Base-by-base conservation (phyloP, 2,329 filamentous ascomycete genomes). In the Arthrobotrys entomopaga region DNA sequence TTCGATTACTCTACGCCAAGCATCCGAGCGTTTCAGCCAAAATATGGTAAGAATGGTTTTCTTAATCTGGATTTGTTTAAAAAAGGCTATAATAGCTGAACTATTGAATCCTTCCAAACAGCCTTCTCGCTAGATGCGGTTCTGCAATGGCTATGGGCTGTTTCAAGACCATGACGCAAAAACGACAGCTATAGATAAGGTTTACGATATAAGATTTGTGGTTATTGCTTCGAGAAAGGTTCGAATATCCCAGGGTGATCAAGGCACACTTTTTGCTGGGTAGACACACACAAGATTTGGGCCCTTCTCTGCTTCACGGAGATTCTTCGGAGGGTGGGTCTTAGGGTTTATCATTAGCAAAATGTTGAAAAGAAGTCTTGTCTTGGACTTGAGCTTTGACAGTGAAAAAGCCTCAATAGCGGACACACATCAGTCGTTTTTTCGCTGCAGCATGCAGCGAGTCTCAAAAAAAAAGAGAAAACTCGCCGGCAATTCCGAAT, bases 41-140 rank as follows among this genome's bases (percentile, higher is more conserved):
- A 48, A 1, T 3, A 22, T 48, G 11, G 38, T 16, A 3, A 38
- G 15, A 57, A 24, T 19, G 42, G 42, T 16, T 10, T 48, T 40
- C 43, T 73, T 73, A 66, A 64, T 67, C 15, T 58, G 56, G 63
- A 64, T 74, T 63, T 64, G 38, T 34, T 73, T 67, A 58, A 67
- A 56, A 34, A 19, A 26, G 40, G 29, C 26, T 63, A 74, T 40
- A 50, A 46, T 63, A 56, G 63, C 34, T 38, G 34, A 34, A 59
- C 10, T 52, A 59, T 56, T 49, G 63, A 61, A 58, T 57, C 56
- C 57, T 61, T 60, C 54, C 22, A 10, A 24, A 24, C 40, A 19
- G 13, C 22, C 48, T 29, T 59, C n/a, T 10, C 13, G 5, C 7
- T 42, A 40, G 49, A 13, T 57, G 56, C 48, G 52, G 29, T 40